Evolutionary conservation across 208 protist genomes (phyloP), one percentile per base, ranked within the genome.

Genomic region (Crithidia bombi): DNA sequence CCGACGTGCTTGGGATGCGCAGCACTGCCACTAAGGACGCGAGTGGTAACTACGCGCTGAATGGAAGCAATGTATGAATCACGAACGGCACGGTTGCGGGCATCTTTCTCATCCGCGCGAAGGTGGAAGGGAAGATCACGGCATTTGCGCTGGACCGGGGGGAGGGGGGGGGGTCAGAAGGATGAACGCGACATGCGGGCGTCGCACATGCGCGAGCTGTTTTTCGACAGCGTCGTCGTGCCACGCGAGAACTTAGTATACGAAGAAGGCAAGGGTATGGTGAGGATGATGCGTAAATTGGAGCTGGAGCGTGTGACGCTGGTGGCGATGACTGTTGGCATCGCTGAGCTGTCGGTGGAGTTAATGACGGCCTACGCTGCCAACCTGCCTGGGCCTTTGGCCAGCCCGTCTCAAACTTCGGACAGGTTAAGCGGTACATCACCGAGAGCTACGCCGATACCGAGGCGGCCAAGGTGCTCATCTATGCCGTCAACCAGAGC

Each of bases 61-160:
- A 98, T 70, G 98, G 98, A 30, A 96, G 82, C 58, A 99, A 99
- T 82, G 98, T 98, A 58, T 99, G 97, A 96, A 99, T 99, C 59
- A 99, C 98, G 3, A 99, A 99, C 73, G 98, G 96, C 7, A 93
- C 94, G 21, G 90, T 97, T 61, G 98, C 96, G 10, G 96, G 99
- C 75, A 83, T 98, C 41, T 87, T 95, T 23, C 82, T 99, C 47
- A 89, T 99, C 36, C 99, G 99, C 81, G 98, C 97, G 4, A 99
- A 99, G 79, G 98, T 98, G 26, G 80, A 97, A 21, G 78, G 83
- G 11, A 81, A 86, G 65, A 89, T 94, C 54, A 87, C 85, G 5
- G 70, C 83, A 25, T 94, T 94, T 63, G 51, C 80, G 19, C 38
- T 94, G 28, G 86, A 92, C 66, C 69, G 75, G 1, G 82, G 86